phyloP scores from a whole-genome alignment of 2,329 filamentous ascomycete species.

The Penicillium brasilianum region DNA sequence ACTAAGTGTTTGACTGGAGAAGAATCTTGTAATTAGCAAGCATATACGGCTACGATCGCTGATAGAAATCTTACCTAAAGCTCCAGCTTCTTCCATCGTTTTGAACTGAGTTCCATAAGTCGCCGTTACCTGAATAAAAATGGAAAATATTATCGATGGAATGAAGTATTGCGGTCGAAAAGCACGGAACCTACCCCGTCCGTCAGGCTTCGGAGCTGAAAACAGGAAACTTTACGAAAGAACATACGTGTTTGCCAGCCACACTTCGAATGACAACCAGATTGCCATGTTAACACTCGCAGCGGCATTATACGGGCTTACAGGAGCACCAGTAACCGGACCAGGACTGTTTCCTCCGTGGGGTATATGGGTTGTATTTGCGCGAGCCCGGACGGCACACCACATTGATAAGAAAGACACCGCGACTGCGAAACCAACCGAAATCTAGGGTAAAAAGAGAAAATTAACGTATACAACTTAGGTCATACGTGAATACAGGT shows the following conservation, averaged over 20 bases:
- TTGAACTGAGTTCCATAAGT: slow-evolving; percentile 3
- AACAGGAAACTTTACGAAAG: neutral
- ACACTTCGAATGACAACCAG: slow-evolving; percentile 7
- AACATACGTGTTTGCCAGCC: slow-evolving; percentile 5
- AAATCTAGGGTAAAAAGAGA: neutral
- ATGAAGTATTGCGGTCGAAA: slow-evolving; percentile 9
- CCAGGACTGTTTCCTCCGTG: neutral
- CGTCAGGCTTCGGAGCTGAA: neutral
- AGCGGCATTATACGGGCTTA: slow-evolving; percentile 4
- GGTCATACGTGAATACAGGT: neutral
- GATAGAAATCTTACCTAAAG: neutral
- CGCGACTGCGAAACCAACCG: slow-evolving; percentile 1
- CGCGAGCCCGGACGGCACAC: slow-evolving; percentile 5
- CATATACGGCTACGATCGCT: neutral
- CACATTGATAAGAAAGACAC: slow-evolving; percentile 6
- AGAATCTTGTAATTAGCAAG: neutral
- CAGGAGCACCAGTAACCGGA: neutral
- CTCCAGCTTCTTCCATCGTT: neutral
- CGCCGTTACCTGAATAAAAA: slow-evolving; percentile 3
- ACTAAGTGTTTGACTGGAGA: slow-evolving; percentile 1
- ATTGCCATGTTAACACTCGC: slow-evolving; percentile 3
- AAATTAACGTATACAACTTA: neutral
- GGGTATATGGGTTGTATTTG: slow-evolving; percentile 3
- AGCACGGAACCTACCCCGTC: slow-evolving; percentile 3
- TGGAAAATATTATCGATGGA: slow-evolving; percentile 5